A percentile compares a stretch with the other conserved stretches of the same genome.
phyloP scores from a whole-genome alignment of 306 rosid genomes.

The Geum urbanum region DNA sequence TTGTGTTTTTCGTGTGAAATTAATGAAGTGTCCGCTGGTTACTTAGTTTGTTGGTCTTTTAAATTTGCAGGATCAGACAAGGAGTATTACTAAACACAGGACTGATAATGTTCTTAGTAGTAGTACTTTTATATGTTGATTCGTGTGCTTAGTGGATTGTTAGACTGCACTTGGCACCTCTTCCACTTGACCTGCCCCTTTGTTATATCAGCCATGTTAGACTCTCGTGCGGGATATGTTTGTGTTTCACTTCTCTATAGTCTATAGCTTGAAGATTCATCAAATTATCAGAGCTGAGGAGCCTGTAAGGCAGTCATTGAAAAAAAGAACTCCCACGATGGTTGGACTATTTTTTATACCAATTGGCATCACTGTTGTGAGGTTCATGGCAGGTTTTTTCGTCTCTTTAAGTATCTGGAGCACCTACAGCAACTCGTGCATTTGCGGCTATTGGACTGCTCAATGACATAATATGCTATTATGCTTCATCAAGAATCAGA shows the following conservation, averaged over 20 bases:
- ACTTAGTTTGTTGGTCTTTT: slow-evolving; percentile 27
- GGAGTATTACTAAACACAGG: slow-evolving; percentile 34
- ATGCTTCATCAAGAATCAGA: slow-evolving; percentile 48
- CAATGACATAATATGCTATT: slow-evolving; percentile 67
- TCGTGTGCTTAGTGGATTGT: slow-evolving; percentile 92
- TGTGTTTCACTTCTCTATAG: slow-evolving; percentile 74
- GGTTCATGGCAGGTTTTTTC: slow-evolving; percentile 50
- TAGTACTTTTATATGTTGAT: slow-evolving; percentile 71
- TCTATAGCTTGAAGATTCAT: slow-evolving; percentile 48
- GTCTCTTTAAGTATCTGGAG: slow-evolving; percentile 68
- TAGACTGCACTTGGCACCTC: slow-evolving; percentile 65
- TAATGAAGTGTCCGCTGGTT: not conserved
- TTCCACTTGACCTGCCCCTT: slow-evolving; percentile 86
- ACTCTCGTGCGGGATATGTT: slow-evolving; percentile 76
- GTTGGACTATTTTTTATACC: slow-evolving; percentile 91
- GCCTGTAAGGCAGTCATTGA: slow-evolving; percentile 44
- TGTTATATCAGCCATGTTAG: slow-evolving; percentile 60
- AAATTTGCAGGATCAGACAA: slow-evolving; percentile 56
- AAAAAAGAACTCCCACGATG: slow-evolving; percentile 69
- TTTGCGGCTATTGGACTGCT: slow-evolving; percentile 83
- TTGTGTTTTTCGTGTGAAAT: no score
- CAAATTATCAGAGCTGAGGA: no score
- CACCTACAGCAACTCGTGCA: slow-evolving; percentile 62
- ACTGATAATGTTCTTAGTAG: slow-evolving; percentile 48
- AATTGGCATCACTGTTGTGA: slow-evolving; percentile 66